Conservation (phyloP, 495 filamentous ascomycete genomes). For the Xylaria curta region DNA sequence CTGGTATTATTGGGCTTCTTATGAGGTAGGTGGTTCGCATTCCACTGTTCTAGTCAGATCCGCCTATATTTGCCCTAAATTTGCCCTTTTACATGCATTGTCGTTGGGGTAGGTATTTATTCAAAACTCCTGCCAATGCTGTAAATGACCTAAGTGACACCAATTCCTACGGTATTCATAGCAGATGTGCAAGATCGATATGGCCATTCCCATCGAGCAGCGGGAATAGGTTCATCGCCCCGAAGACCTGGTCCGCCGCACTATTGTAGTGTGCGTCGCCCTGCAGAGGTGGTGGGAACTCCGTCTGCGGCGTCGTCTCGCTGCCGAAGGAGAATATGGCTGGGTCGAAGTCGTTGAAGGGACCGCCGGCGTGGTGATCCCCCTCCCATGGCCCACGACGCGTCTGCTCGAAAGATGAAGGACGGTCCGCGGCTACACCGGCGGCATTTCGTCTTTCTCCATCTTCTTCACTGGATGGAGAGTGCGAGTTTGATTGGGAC, state of each 20-base stretch:
- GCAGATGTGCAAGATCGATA: conserved; percentile 51
- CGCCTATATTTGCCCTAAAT: not conserved
- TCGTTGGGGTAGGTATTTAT: not conserved
- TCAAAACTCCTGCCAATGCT: not conserved
- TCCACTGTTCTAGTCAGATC: not conserved
- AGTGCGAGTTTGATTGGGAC: not conserved
- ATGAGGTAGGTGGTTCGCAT: not conserved
- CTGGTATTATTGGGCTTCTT: not conserved
- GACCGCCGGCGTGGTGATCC: conserved; percentile 19
- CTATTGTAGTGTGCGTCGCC: conserved; percentile 29
- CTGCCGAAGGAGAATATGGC: conserved; percentile 34
- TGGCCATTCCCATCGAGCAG: conserved; percentile 51
- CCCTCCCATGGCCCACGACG: not conserved
- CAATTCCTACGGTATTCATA: conserved; percentile 29
- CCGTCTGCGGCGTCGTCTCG: conserved; percentile 24
- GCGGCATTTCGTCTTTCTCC: not conserved
- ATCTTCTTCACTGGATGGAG: not conserved
- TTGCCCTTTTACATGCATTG: not conserved
- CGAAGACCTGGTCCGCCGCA: conserved; percentile 45
- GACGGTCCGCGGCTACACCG: not conserved
- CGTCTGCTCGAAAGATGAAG: not conserved
- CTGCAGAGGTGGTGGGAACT: conserved; percentile 17
- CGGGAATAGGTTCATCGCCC: conserved; percentile 52
- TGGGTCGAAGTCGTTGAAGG: conserved; percentile 38
- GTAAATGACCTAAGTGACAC: not conserved